A percentile compares a stretch with the other conserved stretches of the same genome.
phyloP scores from a whole-genome alignment of 2,329 filamentous ascomycete species.

The Ascochyta pisi region DNA sequence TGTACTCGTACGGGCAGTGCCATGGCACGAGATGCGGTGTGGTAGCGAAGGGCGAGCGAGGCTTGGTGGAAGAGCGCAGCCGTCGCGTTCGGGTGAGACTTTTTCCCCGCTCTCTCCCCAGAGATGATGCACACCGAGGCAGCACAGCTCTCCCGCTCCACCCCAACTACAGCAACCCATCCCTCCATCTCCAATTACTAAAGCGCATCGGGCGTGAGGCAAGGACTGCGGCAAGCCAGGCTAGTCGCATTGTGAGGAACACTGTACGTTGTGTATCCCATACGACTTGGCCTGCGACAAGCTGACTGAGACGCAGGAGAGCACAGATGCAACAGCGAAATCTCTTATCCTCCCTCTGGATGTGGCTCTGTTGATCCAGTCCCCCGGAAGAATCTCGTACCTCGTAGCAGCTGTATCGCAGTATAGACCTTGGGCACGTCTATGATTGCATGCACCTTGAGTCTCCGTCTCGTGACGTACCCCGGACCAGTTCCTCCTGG shows the following conservation, averaged over 20 bases:
- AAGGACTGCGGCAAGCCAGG: neutral
- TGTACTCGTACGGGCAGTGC: conserved; percentile 1
- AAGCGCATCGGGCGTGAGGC: neutral
- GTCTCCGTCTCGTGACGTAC: conserved; percentile 3
- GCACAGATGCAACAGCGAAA: conserved; percentile 22
- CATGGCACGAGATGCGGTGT: conserved; percentile 12
- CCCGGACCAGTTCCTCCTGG: neutral
- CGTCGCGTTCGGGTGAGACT: conserved; percentile 16
- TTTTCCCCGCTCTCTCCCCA: conserved; percentile 16
- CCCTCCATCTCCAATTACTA: conserved; percentile 4
- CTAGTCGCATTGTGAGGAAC: neutral
- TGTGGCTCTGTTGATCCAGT: conserved; percentile 6
- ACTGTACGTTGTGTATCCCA: neutral
- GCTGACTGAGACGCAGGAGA: conserved; percentile 8
- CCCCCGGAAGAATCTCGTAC: conserved; percentile 9
- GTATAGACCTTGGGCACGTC: conserved; percentile 1
- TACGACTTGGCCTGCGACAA: neutral
- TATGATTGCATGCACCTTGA: conserved; percentile 8
- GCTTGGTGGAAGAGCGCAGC: conserved; percentile 8
- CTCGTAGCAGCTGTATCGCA: neutral
- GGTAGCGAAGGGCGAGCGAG: conserved; percentile 5
- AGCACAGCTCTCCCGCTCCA: conserved; percentile 8
- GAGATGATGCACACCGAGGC: conserved; percentile 5
- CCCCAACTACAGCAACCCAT: conserved; percentile 7
- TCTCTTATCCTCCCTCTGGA: conserved; percentile 20